Evolutionary conservation across 2,329 filamentous ascomycete genomes (phyloP), one percentile per base, ranked within the genome.

Genomic region (Pseudocercospora fijiensis): DNA sequence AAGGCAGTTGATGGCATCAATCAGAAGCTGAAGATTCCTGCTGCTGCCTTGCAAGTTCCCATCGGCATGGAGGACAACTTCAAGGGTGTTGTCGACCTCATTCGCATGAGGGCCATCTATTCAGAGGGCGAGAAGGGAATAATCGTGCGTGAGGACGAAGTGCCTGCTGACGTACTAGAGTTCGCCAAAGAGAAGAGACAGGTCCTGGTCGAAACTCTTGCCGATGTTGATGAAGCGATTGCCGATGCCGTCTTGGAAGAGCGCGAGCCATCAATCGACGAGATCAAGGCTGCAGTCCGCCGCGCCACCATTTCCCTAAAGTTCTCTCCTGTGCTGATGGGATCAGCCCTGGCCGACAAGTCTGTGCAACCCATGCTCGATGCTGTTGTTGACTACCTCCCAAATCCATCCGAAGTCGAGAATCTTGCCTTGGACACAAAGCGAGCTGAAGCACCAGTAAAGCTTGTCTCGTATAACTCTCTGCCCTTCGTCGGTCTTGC

Each of bases 1-100:
- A 97, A 96, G 80, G 93, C 92, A 8, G 88, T 99, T 62, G 94
- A 99, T 45, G 93, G 97, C 80, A 98, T 99, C 83, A 97, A 96
- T 81, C 86, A 88, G 73, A 99, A 99, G 81, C 86, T 99, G 67
- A 93, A 93, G 80, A 89, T 98, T 59, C 88, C 91, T 30, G 95
- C 95, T 33, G 95, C 95, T 11, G 95, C 95, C 18, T 85, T 99
- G 49, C 95, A 99, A 79, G 88, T 99, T 24, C 95, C 95, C 9
- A 97, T 99, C 71, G 95, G 95, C 64, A 83, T 87, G 26, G 95
- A 99, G 78, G 92, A 97, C 76, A 88, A 90, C 67, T 97, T 97
- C 76, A 85, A 91, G 77, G 95, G 95, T 68, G 91, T 99, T 3
- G 89, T 99, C 20, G 95, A 99, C 78, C 78, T 99, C 68, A 89